Evolutionary conservation across 176 grass and related monocot genomes (phyloP).

Genomic region (Elaeis guineensis): DNA sequence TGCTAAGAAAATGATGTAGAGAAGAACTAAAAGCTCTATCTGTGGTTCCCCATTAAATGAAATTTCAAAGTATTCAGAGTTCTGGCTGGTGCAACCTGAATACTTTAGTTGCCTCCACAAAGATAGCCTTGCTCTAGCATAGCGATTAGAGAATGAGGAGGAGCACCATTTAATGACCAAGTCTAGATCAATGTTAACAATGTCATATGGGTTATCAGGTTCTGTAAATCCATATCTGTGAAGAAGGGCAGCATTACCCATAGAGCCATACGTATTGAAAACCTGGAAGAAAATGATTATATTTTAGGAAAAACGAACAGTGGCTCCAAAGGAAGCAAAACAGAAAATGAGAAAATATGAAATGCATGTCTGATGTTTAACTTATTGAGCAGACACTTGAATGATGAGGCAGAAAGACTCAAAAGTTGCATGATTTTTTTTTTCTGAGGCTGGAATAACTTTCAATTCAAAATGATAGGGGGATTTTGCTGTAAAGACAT

Average conservation of each 20-base stretch:
- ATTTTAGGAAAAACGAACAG: no score
- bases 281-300: constrained; percentile 29
- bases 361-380: no score
- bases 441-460: no score
- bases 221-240: constrained; percentile 93
- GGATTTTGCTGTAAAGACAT: no score
- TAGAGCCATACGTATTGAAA: constrained; percentile 82
- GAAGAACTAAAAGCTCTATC: constrained; percentile 58
- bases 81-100: constrained; percentile 58
- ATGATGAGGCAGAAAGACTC: no score
- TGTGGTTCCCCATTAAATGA: constrained; percentile 74
- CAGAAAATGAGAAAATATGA: no score
- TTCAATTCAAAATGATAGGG: no score
- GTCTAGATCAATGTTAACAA: constrained; percentile 72
- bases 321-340: no score
- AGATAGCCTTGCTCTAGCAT: constrained; percentile 51
- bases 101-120: constrained; percentile 67
- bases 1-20: constrained; percentile 57
- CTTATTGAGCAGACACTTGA: no score
- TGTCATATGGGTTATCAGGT: constrained; percentile 65
- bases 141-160: constrained; percentile 42
- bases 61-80: constrained; percentile 84
- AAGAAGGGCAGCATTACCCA: constrained; percentile 91
- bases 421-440: no score
- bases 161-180: constrained; percentile 62